phyloP scores from a whole-genome alignment of 2,329 filamentous ascomycete species.

The Pestalotiopsis sp. region DNA sequence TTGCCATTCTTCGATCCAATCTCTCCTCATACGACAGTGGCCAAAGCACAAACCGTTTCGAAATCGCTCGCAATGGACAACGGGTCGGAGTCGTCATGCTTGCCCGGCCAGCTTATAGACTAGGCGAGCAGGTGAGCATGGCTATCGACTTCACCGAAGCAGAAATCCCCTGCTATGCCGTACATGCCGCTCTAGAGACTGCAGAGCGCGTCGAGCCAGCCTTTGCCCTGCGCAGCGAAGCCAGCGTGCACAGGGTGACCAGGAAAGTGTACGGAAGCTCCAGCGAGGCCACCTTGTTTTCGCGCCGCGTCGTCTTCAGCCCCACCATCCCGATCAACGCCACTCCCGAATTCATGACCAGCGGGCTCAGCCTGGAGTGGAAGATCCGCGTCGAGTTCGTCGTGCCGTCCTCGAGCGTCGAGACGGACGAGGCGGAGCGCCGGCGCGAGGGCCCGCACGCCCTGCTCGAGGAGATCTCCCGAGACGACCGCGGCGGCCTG shows the following conservation, averaged over 20 bases:
- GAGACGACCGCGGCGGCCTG: conserved; percentile 74
- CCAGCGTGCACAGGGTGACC: conserved; percentile 85
- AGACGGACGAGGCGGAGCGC: conserved; percentile 22
- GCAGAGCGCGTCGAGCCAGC: conserved; percentile 79
- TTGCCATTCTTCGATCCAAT: conserved; percentile 85
- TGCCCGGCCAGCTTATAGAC: conserved; percentile 81
- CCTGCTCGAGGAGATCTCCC: conserved; percentile 77
- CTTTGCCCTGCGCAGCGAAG: conserved; percentile 80
- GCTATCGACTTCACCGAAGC: conserved; percentile 81
- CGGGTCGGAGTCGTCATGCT: conserved; percentile 91
- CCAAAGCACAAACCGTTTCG: conserved; percentile 88
- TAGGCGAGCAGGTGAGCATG: conserved; percentile 85
- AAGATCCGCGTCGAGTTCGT: conserved; percentile 91
- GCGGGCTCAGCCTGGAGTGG: conserved; percentile 85
- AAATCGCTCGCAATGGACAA: conserved; percentile 89
- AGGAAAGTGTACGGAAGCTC: conserved; percentile 76
- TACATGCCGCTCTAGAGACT: conserved; percentile 84
- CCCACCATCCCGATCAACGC: conserved; percentile 81
- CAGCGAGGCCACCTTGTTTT: conserved; percentile 82
- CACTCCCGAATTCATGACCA: conserved; percentile 91
- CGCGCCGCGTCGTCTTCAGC: conserved; percentile 76
- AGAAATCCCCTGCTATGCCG: conserved; percentile 80
- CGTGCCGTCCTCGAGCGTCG: conserved; percentile 58
- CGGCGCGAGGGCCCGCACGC: conserved; percentile 38
- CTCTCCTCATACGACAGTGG: conserved; percentile 61